Evolutionary conservation across 139 green algal species (phyloP).

Genomic region (Volvox africanus): DNA sequence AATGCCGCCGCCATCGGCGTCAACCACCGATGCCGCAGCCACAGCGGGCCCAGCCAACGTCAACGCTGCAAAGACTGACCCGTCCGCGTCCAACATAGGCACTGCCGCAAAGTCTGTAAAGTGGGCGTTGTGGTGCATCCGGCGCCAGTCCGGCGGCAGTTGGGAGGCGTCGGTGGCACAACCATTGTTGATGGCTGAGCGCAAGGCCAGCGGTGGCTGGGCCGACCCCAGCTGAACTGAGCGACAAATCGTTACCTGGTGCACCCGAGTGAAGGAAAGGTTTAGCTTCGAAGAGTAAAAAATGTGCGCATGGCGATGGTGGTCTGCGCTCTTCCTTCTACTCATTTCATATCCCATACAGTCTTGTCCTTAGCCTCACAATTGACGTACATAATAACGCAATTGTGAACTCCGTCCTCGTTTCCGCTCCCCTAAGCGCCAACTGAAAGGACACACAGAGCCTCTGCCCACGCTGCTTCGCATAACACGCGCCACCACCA

Average conservation of each 20-base stretch:
- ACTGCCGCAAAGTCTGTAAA: background rate
- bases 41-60: background rate
- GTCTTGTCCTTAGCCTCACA: no score
- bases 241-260: background rate
- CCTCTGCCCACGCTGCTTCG: no score
- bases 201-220: background rate
- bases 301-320: no score
- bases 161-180: background rate
- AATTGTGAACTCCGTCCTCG: no score
- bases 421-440: no score
- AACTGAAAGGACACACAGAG: no score
- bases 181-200: background rate
- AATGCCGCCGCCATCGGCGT: background rate
- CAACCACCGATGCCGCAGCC: background rate
- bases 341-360: no score
- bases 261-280: no score
- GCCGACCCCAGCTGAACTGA: background rate
- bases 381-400: no score
- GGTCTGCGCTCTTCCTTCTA: no score
- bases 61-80: background rate
- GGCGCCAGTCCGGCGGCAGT: conserved; percentile 38
- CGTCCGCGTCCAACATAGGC: background rate
- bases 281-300: no score
- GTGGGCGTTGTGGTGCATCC: background rate
- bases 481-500: background rate